Conservation (phyloP, 2,329 filamentous ascomycete genomes). For the Colletotrichum sublineola region DNA sequence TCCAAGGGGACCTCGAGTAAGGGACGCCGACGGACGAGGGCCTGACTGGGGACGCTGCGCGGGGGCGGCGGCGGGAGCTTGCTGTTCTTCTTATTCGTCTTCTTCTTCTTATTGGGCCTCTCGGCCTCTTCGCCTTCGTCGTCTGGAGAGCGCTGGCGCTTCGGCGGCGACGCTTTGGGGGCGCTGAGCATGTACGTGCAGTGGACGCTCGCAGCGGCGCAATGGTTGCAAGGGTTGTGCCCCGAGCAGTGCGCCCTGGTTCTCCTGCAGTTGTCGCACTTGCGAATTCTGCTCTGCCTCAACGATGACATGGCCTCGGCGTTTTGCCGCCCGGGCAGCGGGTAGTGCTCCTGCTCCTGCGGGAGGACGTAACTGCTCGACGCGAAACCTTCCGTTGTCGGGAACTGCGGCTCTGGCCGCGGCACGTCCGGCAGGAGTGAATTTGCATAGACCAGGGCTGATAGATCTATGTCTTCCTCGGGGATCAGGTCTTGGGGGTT, state of each 20-base stretch:
- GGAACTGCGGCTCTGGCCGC: neutral
- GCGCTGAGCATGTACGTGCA: neutral
- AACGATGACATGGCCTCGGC: neutral
- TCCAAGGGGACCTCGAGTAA: neutral
- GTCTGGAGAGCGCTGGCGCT: neutral
- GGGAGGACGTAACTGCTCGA: neutral
- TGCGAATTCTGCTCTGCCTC: neutral
- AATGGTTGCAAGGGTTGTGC: slow-evolving; percentile 1
- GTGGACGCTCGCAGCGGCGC: neutral
- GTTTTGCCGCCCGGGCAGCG: neutral
- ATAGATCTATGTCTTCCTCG: neutral
- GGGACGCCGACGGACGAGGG: slow-evolving; percentile 8
- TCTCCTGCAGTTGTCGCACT: neutral
- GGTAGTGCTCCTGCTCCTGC: neutral
- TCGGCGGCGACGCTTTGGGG: neutral
- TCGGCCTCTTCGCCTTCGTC: neutral
- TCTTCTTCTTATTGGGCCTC: neutral
- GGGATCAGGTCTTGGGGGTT: neutral
- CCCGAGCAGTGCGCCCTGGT: neutral
- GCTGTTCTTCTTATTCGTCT: neutral
- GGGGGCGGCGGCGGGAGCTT: neutral
- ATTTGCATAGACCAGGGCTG: neutral
- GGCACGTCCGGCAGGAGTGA: neutral
- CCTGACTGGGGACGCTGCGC: neutral
- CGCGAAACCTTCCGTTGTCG: neutral